Evolutionary conservation across 225 moss, liverwort and hornwort genomes (phyloP).

Genomic region (Physcomitrellopsis africana): DNA sequence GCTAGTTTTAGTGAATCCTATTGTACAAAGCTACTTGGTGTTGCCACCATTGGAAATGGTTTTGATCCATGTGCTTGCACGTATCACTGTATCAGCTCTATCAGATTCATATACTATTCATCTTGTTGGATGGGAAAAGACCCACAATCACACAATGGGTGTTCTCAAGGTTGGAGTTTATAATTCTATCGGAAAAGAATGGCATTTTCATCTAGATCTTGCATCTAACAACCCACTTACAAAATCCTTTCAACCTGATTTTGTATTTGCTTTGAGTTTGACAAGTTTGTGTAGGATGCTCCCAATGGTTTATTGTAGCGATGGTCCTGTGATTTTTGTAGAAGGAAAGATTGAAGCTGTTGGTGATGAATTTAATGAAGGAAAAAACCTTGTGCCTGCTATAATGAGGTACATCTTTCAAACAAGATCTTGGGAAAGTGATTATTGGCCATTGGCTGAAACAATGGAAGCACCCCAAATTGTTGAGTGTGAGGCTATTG

Average conservation of each 20-base stretch:
- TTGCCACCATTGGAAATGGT: slow-evolving; percentile 41
- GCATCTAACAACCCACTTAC: neutral
- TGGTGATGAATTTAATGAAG: neutral
- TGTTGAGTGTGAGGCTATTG: slow-evolving; percentile 37
- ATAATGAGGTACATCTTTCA: slow-evolving; percentile 34
- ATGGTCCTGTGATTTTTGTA: slow-evolving; percentile 39
- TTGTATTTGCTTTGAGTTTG: slow-evolving; percentile 17
- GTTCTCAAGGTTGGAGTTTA: slow-evolving; percentile 37
- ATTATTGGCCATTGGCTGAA: slow-evolving; percentile 53
- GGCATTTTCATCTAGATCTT: slow-evolving; percentile 46
- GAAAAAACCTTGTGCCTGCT: slow-evolving; percentile 26
- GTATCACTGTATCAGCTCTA: slow-evolving; percentile 13
- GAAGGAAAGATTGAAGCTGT: slow-evolving; percentile 32
- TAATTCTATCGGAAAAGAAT: slow-evolving; percentile 37
- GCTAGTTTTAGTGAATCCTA: slow-evolving; percentile 44
- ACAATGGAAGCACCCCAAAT: slow-evolving; percentile 60
- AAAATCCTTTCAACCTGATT: slow-evolving; percentile 36
- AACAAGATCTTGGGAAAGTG: slow-evolving; percentile 42
- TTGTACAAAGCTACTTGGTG: slow-evolving; percentile 33
- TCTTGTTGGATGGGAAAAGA: slow-evolving; percentile 54
- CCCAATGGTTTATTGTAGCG: slow-evolving; percentile 32
- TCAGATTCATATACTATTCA: slow-evolving; percentile 43
- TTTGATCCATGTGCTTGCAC: slow-evolving; percentile 35
- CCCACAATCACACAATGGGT: neutral
- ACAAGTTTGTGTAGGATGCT: slow-evolving; percentile 21